Evolutionary conservation across 108 stramenopile species (phyloP), one percentile per base, ranked within the genome.

Genomic region (Epithemia pelagica): DNA sequence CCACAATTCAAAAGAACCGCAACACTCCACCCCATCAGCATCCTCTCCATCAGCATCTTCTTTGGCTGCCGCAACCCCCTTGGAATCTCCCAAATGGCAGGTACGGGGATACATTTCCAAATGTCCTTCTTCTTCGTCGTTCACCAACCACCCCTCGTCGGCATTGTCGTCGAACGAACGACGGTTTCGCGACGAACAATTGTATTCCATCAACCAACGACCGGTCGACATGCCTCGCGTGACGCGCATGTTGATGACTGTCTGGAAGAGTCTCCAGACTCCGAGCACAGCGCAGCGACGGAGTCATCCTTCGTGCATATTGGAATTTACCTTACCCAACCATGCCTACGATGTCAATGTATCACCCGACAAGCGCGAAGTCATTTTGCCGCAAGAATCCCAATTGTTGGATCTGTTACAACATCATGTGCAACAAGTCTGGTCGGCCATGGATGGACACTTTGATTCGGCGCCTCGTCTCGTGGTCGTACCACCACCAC

Each of bases 321-420:
- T 98, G 30, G 66, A 73, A 67, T 80, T 98, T 29, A 75, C 74
- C 2, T 58, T 97, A 0, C 97, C 96, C 3, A 82, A 89, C 31
- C 64, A 84, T 19, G 69, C 78, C 21, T 97, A 89, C 68, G 99
- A 99, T 72, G 88, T 97, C 59, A 99, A 99, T 70, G 60, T 98
- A 52, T 86, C 95, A 15, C 97, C 97, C 0, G 96, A 99, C 81
- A 99, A 99, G 70, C 81, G 97, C 29, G 82, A 96, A 59, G 94
- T 98, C 20, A 73, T 97, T 59, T 71, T 99, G 30, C 80, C 80
- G 23, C 79, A 91, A 32, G 95, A 95, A 69, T 61, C 72, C 2
- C 76, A 74, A 1, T 68, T 96, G 8, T 63, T 66, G 28, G 72
- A 72, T 18, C 53, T 80, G 30, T 52, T 95, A 2, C 67, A 76